Evolutionary conservation across 345 rosid genomes (phyloP).

Genomic region (Geranium brycei): DNA sequence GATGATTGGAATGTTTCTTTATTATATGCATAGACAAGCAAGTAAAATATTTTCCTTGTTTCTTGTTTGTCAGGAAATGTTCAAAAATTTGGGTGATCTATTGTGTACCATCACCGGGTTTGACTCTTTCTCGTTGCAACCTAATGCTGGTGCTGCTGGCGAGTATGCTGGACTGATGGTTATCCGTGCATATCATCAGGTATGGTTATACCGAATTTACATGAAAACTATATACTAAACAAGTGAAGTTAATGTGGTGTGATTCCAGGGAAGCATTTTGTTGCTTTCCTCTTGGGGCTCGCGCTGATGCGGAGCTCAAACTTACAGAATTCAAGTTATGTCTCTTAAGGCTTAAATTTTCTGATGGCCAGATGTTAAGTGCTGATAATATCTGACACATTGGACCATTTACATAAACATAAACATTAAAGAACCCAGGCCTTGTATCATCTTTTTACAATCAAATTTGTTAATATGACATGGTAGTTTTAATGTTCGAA

Average conservation of each 20-base stretch:
- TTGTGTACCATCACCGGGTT: conserved; percentile 89
- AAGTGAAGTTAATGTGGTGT: not conserved
- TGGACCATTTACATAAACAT: not conserved
- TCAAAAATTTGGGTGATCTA: conserved; percentile 63
- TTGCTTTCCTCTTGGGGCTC: not conserved
- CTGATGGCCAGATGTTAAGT: too few species aligned
- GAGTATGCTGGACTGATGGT: conserved; percentile 99
- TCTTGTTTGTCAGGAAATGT: conserved; percentile 67
- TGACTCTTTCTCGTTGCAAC: conserved; percentile 97
- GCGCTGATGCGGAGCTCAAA: too few species aligned
- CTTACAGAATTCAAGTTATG: too few species aligned
- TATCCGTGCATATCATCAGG: conserved; percentile 92
- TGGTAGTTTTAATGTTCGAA: not conserved
- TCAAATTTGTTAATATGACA: not conserved
- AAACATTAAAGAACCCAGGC: not conserved
- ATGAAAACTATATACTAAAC: not conserved
- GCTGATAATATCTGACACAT: too few species aligned
- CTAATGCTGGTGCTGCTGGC: conserved; percentile 98
- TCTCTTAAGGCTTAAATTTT: too few species aligned
- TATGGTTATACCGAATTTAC: conserved; percentile 14
- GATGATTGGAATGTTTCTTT: not conserved
- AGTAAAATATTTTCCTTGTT: conserved; percentile 11
- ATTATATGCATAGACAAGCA: not conserved
- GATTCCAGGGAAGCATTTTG: not conserved
- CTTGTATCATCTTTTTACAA: not conserved